Percentiles rank a stretch among this genome's conserved stretches.
Evolutionary conservation across 2,329 filamentous ascomycete genomes (phyloP).

Genomic region (Xylariaceae sp.): DNA sequence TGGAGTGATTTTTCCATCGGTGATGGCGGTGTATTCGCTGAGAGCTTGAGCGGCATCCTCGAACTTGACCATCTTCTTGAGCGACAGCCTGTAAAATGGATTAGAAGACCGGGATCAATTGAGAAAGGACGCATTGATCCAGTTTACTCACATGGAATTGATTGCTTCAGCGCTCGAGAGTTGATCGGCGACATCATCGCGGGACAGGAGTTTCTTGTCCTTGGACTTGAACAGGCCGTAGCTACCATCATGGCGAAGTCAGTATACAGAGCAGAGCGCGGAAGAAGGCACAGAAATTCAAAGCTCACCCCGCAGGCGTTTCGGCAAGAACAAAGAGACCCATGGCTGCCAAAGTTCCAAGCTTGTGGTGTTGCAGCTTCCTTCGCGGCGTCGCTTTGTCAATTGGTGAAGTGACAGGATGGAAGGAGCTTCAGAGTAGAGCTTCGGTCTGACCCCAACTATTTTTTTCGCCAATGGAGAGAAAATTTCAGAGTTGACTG

Average conservation of each 20-base stretch:
- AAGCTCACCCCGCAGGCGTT: constrained; percentile 73
- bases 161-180: constrained; percentile 78
- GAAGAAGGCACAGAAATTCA: constrained; percentile 10
- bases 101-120: constrained; percentile 6
- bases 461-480: constrained; percentile 13
- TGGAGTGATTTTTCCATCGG: constrained; percentile 92
- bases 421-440: constrained; percentile 15
- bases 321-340: constrained; percentile 90
- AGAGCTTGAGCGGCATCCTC: constrained; percentile 87
- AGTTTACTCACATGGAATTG: constrained; percentile 72
- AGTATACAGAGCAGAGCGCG: constrained; percentile 12
- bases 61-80: constrained; percentile 97
- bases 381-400: constrained; percentile 15
- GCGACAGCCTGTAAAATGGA: constrained; percentile 63
- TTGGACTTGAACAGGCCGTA: constrained; percentile 98
- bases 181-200: constrained; percentile 72
- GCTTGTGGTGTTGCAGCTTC: constrained; percentile 26
- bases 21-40: constrained; percentile 82
- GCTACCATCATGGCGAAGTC: constrained; percentile 44
- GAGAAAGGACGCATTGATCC: not conserved
- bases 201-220: constrained; percentile 96
- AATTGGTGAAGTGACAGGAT: constrained; percentile 14
- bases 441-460: constrained; percentile 14
- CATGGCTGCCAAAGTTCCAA: constrained; percentile 51
- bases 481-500: constrained; percentile 21